Percentiles rank a stretch among this genome's conserved stretches.
Evolutionary conservation across 2,329 filamentous ascomycete genomes (phyloP).

Genomic region (Talaromyces sp.): DNA sequence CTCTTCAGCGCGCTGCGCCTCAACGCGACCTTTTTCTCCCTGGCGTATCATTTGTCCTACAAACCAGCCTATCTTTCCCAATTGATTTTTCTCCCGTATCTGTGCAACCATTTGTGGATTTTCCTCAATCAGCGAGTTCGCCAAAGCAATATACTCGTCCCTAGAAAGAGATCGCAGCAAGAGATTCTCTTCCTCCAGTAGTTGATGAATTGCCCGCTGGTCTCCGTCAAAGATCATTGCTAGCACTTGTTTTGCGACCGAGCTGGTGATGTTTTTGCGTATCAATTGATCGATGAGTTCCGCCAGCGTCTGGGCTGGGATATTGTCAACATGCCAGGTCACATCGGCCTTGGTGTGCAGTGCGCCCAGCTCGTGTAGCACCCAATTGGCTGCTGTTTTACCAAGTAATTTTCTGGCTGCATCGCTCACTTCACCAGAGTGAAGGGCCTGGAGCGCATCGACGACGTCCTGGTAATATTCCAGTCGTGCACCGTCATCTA

Average conservation of each 20-base stretch:
- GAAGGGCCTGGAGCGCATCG: conserved; percentile 32
- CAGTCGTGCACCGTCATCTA: conserved; percentile 74
- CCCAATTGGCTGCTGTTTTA: conserved; percentile 62
- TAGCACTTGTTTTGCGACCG: conserved; percentile 60
- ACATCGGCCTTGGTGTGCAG: conserved; percentile 54
- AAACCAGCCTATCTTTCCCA: conserved; percentile 65
- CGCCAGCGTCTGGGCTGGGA: conserved; percentile 45
- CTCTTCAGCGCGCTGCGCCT: conserved; percentile 57
- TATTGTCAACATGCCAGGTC: conserved; percentile 37
- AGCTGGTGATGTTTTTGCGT: conserved; percentile 49
- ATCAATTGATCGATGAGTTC: conserved; percentile 45
- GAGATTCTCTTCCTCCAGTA: conserved; percentile 58
- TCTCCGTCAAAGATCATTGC: conserved; percentile 54
- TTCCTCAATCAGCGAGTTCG: conserved; percentile 51
- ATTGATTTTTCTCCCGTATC: conserved; percentile 58
- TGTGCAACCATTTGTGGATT: conserved; percentile 59
- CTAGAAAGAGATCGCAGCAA: conserved; percentile 54
- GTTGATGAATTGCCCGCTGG: conserved; percentile 46
- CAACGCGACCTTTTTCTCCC: conserved; percentile 59
- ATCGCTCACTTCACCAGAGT: conserved; percentile 23
- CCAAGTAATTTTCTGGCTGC: conserved; percentile 37
- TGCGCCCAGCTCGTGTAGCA: conserved; percentile 71
- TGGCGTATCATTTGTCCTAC: conserved; percentile 66
- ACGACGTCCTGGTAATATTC: conserved; percentile 67
- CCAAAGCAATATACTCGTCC: conserved; percentile 56